These are phyloP conservation scores for Dryadomyces quercus-mongolicae DNA, from an alignment of 2,329 filamentous ascomycete genomes.

Conservation along the genomic window DNA sequence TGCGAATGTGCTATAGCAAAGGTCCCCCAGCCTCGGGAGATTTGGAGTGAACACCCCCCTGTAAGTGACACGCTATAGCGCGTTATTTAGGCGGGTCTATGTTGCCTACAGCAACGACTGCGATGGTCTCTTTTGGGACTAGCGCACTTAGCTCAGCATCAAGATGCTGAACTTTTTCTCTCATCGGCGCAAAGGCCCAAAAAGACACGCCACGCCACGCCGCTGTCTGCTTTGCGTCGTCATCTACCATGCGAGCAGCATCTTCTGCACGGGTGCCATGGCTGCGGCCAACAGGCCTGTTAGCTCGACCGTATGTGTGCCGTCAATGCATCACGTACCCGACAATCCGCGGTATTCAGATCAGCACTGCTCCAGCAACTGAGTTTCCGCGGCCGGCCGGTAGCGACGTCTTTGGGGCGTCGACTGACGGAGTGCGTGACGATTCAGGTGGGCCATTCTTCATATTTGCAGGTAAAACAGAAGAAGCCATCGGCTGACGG, in stretches of 20 bases:
- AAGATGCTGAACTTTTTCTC: not conserved
- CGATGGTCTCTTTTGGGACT: not conserved
- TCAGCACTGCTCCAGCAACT: conserved; percentile 47
- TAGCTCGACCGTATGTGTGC: conserved; percentile 29
- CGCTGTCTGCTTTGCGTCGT: not conserved
- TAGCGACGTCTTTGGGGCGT: conserved; percentile 41
- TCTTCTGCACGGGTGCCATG: conserved; percentile 3
- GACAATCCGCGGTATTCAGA: conserved; percentile 39
- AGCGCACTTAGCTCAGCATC: not conserved
- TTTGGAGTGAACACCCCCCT: not conserved
- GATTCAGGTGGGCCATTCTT: conserved; percentile 32
- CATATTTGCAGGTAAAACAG: not conserved
- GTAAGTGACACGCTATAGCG: not conserved
- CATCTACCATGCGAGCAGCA: conserved; percentile 7
- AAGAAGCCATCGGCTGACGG: not conserved
- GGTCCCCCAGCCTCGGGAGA: not conserved
- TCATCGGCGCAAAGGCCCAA: not conserved
- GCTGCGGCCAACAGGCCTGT: conserved; percentile 2
- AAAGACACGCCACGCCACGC: not conserved
- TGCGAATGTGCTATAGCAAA: not conserved
- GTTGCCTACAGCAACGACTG: conserved; percentile 2
- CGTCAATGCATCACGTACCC: conserved; percentile 31
- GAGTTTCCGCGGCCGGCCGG: conserved; percentile 33
- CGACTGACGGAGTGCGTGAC: conserved; percentile 31
- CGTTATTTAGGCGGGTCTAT: conserved; percentile 1